Base-by-base conservation (phyloP, 2,329 filamentous ascomycete species). In the Talaromyces sp. region DNA sequence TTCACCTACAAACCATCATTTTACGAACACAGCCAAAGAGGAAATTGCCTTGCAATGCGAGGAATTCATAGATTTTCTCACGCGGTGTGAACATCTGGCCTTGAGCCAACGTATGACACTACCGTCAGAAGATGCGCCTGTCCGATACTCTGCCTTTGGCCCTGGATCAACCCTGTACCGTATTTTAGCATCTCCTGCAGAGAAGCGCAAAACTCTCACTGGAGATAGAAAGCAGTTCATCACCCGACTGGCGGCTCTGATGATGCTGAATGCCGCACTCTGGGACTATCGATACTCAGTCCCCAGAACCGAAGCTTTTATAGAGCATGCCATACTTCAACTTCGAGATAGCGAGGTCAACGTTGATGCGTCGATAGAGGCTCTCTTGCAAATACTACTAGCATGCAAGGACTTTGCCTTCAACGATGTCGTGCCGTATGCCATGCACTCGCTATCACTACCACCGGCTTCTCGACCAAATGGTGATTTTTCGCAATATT, bases 171-270 rank as follows among this genome's bases (percentile, higher is more conserved):
- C 74, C 9, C 67, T 80, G 3, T 69, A 72, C 49, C 71, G 69
- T 52, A 74, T 79, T 7, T 72, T 80, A 17, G 69, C 70, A 9
- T 70, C 75, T 2, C 75, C 77, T 4, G 70, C 73, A 2, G 73
- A 70, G 1, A 66, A 71, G 25, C 74, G 75, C 17, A 77, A 75
- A 61, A 75, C 75, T 1, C 68, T 74, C 17, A 73, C 74, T 6
- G 76, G 74, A 22, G 70, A 77, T 57, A 73, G 76, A n/a, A 79
- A 78, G 65, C 77, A 79, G 66, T 75, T 77, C 58, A 72, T 79
- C 50, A 70, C 77, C 22, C 74, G 76, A 22, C 64, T 79, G 1
- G 74, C 73, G 11, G 69, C 73, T 1, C 60, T 79, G 35, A 74
- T 79, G 59, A 78, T 75, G 62, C 68, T 79, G 58, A 79, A 79